Evolutionary conservation across 75 land plant genomes (phyloP).

Genomic region (Selaginella tamariscina): DNA sequence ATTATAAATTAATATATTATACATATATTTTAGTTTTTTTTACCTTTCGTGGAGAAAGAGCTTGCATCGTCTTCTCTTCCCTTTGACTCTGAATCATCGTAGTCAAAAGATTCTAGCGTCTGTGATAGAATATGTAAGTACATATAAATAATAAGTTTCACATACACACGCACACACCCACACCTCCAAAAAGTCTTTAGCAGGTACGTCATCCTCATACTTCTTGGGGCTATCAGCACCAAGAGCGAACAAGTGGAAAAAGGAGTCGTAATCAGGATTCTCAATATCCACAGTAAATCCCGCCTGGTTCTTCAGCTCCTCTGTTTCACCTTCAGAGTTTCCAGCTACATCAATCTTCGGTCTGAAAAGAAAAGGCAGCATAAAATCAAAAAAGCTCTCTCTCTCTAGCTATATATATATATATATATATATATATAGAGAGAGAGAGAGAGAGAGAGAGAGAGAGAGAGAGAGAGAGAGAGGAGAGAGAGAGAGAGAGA

Average conservation of each 20-base stretch:
- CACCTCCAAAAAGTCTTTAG: slow-evolving; percentile 39
- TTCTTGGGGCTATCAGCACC: slow-evolving; percentile 33
- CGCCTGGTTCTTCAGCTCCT: slow-evolving; percentile 17
- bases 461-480: not conserved
- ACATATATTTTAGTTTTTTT: no score
- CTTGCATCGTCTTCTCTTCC: not conserved
- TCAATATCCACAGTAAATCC: slow-evolving; percentile 29
- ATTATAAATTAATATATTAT: no score
- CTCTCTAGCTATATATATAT: no score
- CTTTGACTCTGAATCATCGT: not conserved
- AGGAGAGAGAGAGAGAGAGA: not conserved
- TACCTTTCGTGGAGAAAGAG: not conserved
- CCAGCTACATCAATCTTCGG: slow-evolving; percentile 34
- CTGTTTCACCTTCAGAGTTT: slow-evolving; percentile 26
- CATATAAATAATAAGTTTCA: no score
- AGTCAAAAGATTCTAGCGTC: not conserved
- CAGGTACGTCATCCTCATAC: no score
- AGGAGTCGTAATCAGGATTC: slow-evolving; percentile 44
- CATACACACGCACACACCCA: no score
- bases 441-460: no score
- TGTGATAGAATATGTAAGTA: no score
- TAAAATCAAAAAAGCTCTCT: not conserved
- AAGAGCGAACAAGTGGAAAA: slow-evolving; percentile 34
- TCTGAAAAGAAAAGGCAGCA: slow-evolving; percentile 3
- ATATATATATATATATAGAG: no score